Percentiles rank a stretch among this genome's conserved stretches.
Evolutionary conservation across 306 rosid species (phyloP).

Genomic region (Prunus mume): DNA sequence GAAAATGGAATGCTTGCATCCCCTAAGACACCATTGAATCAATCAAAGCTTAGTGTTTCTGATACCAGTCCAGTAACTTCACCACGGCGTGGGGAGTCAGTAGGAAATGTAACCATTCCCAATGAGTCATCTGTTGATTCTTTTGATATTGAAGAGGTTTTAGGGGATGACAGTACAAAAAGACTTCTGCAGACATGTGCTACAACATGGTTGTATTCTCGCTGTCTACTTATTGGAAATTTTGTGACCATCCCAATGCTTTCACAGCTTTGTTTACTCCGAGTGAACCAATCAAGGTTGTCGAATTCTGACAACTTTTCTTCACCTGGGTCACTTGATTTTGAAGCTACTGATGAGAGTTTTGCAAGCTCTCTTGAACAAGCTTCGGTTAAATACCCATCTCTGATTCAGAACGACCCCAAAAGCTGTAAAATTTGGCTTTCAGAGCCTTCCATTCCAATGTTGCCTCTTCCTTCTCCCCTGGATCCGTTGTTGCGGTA

Average conservation of each 20-base stretch:
- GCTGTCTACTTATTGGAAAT: slow-evolving; percentile 65
- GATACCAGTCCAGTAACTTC: slow-evolving; percentile 38
- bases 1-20: slow-evolving; percentile 51
- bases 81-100: slow-evolving; percentile 40
- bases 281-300: slow-evolving; percentile 47
- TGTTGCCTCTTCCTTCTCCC: slow-evolving; percentile 51
- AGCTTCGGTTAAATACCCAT: slow-evolving; percentile 61
- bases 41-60: slow-evolving; percentile 39
- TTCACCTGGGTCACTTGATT: slow-evolving; percentile 28
- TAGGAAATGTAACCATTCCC: slow-evolving; percentile 27
- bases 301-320: slow-evolving; percentile 27
- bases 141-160: slow-evolving; percentile 49
- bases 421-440: slow-evolving; percentile 60
- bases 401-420: slow-evolving; percentile 34
- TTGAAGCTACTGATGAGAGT: slow-evolving; percentile 33
- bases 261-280: slow-evolving; percentile 55
- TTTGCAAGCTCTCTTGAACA: slow-evolving; percentile 35
- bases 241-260: slow-evolving; percentile 55
- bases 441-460: slow-evolving; percentile 59
- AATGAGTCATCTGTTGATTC: slow-evolving; percentile 34
- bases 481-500: slow-evolving; percentile 73
- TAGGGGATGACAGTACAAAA: slow-evolving; percentile 54
- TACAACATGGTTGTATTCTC: slow-evolving; percentile 52
- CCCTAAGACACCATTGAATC: slow-evolving; percentile 70
- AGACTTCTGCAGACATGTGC: slow-evolving; percentile 51